Conservation (phyloP, 2,329 filamentous ascomycete species). For the Madurella mycetomatis region DNA sequence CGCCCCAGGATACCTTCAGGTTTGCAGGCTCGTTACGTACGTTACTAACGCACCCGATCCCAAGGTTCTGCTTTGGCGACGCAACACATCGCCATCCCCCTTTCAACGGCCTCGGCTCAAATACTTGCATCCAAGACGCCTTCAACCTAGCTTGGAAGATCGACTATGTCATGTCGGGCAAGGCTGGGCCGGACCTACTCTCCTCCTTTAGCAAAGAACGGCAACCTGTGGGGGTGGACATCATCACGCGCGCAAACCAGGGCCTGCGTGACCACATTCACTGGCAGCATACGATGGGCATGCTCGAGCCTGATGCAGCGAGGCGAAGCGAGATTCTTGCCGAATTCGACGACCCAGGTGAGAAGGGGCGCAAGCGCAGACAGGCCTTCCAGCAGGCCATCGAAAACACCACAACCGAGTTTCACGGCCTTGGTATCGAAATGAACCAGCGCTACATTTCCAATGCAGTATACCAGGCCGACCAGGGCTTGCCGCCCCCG, state of each 20-base stretch:
- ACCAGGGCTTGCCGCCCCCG: constrained; percentile 33
- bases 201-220: constrained; percentile 43
- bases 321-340: constrained; percentile 37
- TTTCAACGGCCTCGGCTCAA: constrained; percentile 52
- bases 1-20: not conserved
- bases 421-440: constrained; percentile 53
- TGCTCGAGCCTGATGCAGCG: constrained; percentile 35
- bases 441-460: constrained; percentile 55
- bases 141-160: constrained; percentile 55
- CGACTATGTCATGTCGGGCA: constrained; percentile 41
- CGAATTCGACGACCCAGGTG: constrained; percentile 37
- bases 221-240: constrained; percentile 44
- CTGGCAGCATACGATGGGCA: constrained; percentile 44
- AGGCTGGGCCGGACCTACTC: constrained; percentile 37
- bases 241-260: constrained; percentile 55
- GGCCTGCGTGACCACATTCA: constrained; percentile 48
- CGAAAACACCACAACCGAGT: constrained; percentile 42
- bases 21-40: not conserved
- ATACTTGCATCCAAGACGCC: constrained; percentile 56
- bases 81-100: constrained; percentile 56
- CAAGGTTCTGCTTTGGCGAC: constrained; percentile 52
- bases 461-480: constrained; percentile 40
- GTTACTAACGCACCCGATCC: too few relatives aligned
- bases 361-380: constrained; percentile 37
- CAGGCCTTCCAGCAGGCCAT: constrained; percentile 39